Conservation (phyloP, 2,329 filamentous ascomycete genomes). For the Xylariaceae sp. region DNA sequence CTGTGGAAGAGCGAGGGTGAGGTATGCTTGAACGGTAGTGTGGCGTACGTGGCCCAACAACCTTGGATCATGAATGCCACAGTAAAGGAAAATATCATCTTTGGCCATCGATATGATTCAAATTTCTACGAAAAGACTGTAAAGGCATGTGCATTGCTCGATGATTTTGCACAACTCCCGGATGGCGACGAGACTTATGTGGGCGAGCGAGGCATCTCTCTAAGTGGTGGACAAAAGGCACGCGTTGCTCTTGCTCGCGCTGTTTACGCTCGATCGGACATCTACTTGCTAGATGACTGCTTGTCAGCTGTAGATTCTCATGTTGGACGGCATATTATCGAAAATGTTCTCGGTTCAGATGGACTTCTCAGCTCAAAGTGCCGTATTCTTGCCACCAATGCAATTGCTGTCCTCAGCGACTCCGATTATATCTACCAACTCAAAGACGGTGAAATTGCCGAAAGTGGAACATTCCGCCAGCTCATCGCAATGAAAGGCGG, state of each 20-base stretch:
- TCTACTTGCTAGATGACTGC: constrained; percentile 91
- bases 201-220: constrained; percentile 90
- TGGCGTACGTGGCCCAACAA: constrained; percentile 90
- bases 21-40: constrained; percentile 74
- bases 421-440: constrained; percentile 86
- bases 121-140: constrained; percentile 92
- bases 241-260: constrained; percentile 87
- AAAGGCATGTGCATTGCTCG: constrained; percentile 81
- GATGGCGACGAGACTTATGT: constrained; percentile 97
- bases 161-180: constrained; percentile 88
- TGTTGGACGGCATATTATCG: constrained; percentile 89
- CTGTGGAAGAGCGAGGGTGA: constrained; percentile 84
- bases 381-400: constrained; percentile 89
- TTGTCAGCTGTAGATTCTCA: constrained; percentile 98
- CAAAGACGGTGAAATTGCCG: constrained; percentile 75
- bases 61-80: constrained; percentile 98
- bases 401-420: constrained; percentile 84
- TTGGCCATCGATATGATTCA: constrained; percentile 90
- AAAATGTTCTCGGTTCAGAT: constrained; percentile 82
- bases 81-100: constrained; percentile 94
- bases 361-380: constrained; percentile 84
- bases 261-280: constrained; percentile 93
- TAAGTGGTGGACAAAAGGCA: constrained; percentile 95
- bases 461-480: constrained; percentile 86
- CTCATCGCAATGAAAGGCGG: constrained; percentile 92